phyloP scores from a whole-genome alignment of 257 asterid species.

The Phtheirospermum japonicum region DNA sequence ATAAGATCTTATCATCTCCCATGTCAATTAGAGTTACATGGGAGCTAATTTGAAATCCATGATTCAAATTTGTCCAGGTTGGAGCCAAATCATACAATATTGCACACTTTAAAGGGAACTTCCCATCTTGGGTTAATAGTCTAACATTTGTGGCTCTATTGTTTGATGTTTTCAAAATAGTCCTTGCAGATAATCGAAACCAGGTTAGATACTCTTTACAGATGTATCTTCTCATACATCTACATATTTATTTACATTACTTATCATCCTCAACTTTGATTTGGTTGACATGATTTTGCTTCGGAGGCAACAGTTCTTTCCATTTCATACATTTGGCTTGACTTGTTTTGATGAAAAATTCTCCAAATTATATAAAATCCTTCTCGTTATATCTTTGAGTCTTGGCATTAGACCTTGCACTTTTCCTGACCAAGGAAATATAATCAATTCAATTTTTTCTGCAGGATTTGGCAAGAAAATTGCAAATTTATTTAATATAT shows the following conservation, averaged over 20 bases:
- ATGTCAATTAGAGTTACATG: background rate
- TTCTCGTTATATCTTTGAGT: background rate
- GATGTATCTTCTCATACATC: slow-evolving; percentile 23
- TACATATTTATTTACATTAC: slow-evolving; percentile 12
- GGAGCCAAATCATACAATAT: slow-evolving; percentile 99
- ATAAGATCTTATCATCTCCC: too few species aligned
- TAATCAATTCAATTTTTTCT: too few species aligned
- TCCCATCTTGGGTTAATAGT: slow-evolving; percentile 88
- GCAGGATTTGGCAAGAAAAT: too few species aligned
- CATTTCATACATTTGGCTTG: slow-evolving; percentile 16
- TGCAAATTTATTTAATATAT: too few species aligned
- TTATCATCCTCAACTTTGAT: slow-evolving; percentile 19
- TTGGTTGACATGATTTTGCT: slow-evolving; percentile 8
- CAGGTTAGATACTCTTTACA: slow-evolving; percentile 48
- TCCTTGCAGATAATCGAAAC: slow-evolving; percentile 70
- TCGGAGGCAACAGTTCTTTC: background rate
- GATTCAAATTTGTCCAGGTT: slow-evolving; percentile 54
- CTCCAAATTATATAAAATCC: background rate
- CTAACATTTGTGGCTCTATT: slow-evolving; percentile 98
- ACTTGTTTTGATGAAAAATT: slow-evolving; percentile 14
- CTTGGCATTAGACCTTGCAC: too few species aligned
- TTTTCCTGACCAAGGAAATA: too few species aligned
- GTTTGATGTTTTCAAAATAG: slow-evolving; percentile 85
- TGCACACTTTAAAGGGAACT: slow-evolving; percentile 78
- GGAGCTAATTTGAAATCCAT: slow-evolving; percentile 17